Conservation (phyloP, 768 basidiomycete genomes). For the Lactarius trivialis region DNA sequence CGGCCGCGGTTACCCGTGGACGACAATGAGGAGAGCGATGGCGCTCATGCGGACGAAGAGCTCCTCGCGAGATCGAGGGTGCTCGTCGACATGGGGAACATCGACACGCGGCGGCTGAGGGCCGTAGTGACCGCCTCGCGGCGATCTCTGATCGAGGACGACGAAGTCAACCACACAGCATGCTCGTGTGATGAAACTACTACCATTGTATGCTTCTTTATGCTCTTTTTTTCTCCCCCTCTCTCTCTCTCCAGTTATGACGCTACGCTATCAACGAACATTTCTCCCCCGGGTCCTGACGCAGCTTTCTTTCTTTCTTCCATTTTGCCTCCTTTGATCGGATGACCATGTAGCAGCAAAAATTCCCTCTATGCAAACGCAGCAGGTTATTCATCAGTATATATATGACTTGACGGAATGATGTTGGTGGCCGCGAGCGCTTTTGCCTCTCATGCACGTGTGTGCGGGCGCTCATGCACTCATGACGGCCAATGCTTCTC, state of each 20-base stretch:
- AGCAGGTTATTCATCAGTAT: constrained; percentile 15
- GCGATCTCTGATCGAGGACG: constrained; percentile 35
- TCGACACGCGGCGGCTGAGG: constrained; percentile 51
- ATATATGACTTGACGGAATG: constrained; percentile 6
- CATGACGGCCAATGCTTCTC: too few relatives aligned
- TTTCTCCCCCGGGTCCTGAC: background rate
- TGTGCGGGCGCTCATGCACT: too few relatives aligned
- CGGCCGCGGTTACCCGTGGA: too few relatives aligned
- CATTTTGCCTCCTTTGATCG: constrained; percentile 1
- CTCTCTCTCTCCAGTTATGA: background rate
- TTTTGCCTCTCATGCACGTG: too few relatives aligned
- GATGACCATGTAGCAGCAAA: constrained; percentile 13
- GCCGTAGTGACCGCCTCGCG: constrained; percentile 25
- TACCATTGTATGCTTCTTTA: background rate
- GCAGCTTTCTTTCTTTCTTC: background rate
- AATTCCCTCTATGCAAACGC: constrained; percentile 3
- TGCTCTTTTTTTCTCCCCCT: constrained; percentile 1
- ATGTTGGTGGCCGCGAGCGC: background rate
- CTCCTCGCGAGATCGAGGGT: constrained; percentile 27
- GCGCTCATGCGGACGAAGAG: constrained; percentile 67
- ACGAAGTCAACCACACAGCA: constrained; percentile 61
- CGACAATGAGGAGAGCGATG: constrained; percentile 57
- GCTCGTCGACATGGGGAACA: constrained; percentile 40
- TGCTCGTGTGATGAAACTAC: constrained; percentile 43
- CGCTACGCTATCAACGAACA: background rate